These are phyloP conservation scores for Canna indica DNA, from an alignment of 176 grass and related monocot genomes.

Conservation along the genomic window DNA sequence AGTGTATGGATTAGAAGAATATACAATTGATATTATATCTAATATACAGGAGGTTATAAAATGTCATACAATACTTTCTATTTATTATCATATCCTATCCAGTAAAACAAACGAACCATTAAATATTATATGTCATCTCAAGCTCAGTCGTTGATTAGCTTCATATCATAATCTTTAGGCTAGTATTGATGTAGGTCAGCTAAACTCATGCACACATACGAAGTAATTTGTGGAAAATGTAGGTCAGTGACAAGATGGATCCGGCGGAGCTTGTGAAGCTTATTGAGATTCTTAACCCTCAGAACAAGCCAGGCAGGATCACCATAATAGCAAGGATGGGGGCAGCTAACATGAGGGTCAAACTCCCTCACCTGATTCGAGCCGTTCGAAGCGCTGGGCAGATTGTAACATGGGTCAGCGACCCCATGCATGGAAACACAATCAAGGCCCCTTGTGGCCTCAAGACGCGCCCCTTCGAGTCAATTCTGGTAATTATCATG, in stretches of 20 bases:
- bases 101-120: too few relatives aligned
- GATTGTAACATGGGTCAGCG: slow-evolving; percentile 4
- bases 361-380: slow-evolving; percentile 2
- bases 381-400: slow-evolving; percentile 8
- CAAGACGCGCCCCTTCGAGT: slow-evolving; percentile 11
- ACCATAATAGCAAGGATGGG: slow-evolving; percentile 7
- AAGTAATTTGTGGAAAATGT: neutral
- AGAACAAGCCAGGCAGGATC: slow-evolving; percentile 13
- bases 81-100: too few relatives aligned
- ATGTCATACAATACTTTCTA: too few relatives aligned
- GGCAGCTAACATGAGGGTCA: slow-evolving; percentile 4
- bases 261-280: slow-evolving; percentile 3
- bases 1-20: too few relatives aligned
- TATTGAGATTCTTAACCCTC: slow-evolving; percentile 7
- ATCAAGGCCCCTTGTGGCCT: slow-evolving; percentile 9
- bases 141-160: neutral
- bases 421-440: slow-evolving; percentile 9
- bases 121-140: neutral
- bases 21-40: too few relatives aligned
- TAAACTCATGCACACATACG: too few relatives aligned
- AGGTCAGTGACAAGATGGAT: slow-evolving; percentile 11
- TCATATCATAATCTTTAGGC: too few relatives aligned
- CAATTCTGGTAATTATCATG: neutral
- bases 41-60: too few relatives aligned
- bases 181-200: too few relatives aligned